Evolutionary conservation across 2,329 filamentous ascomycete genomes (phyloP), one percentile per base, ranked within the genome.

Genomic region (Aureobasidium musti): DNA sequence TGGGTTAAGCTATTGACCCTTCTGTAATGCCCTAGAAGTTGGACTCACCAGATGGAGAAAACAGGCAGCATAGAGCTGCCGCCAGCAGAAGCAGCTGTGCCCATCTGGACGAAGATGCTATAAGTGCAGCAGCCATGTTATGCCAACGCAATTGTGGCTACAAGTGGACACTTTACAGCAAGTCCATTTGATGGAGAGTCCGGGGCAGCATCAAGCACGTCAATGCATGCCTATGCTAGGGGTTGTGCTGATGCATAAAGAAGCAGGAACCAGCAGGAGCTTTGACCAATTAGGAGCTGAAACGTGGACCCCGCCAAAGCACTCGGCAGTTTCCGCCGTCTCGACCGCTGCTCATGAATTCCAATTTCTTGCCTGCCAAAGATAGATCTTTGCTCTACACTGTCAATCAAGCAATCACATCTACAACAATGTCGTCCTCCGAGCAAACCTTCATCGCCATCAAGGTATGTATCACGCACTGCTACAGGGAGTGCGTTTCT

Each of bases 391-490:
- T 76, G 68, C 74, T 83, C 69, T 77, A 77, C 71, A 73, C 77
- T 74, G 65, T 71, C 66, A 72, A 74, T 68, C 65, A 71, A 70
- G 70, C 70, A 68, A 71, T 68, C 47, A 69, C 73, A 69, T 66
- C 72, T 21, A 21, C 67, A 60, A 71, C 69, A 67, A 82, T 82
- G 80, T 86, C 91, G 83, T 83, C 81, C 76, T 75, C 80, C 82
- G 92, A 96, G 84, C 91, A 94, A 86, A 97, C 92, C 92, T 96
- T 66, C 61, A 50, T 68, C 67, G 61, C 35, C 5, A 39, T 39
- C 35, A 39, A 39, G 35, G 35, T 35, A 35, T 35, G 33, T 35
- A 35, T 8, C 8, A 6, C 10, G 33, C 10, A 11, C 33, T 35
- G 33, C 33, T 35, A 33, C 30, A 5, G 30, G 30, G 30, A 33